These are phyloP conservation scores for Setaria italica DNA, from an alignment of 202 grass and related monocot species.

Conservation along the genomic window DNA sequence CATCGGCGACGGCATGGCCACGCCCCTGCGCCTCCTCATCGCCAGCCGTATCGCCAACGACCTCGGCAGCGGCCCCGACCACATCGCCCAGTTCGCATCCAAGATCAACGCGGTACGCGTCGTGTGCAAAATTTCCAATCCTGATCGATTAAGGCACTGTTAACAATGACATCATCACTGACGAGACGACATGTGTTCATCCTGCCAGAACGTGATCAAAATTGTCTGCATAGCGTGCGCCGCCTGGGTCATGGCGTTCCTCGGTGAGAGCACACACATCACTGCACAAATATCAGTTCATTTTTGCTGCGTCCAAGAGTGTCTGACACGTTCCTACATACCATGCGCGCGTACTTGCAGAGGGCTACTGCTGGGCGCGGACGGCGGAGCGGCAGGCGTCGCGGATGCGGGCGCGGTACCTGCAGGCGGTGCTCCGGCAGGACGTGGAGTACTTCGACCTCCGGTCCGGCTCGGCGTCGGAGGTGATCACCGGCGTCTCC, in stretches of 20 bases:
- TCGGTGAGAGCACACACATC: constrained; percentile 49
- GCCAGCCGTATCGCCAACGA: constrained; percentile 69
- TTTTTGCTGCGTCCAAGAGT: background rate
- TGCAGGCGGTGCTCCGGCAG: constrained; percentile 78
- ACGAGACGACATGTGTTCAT: background rate
- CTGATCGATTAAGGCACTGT: background rate
- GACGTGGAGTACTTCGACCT: constrained; percentile 90
- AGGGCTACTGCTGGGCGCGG: constrained; percentile 86
- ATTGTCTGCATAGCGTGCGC: constrained; percentile 66
- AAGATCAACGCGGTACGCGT: constrained; percentile 54
- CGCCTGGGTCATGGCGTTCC: constrained; percentile 65
- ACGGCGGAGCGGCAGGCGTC: constrained; percentile 88
- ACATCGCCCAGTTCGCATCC: constrained; percentile 51
- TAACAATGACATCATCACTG: background rate
- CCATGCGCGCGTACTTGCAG: background rate
- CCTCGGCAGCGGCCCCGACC: constrained; percentile 55
- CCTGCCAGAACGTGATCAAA: constrained; percentile 57
- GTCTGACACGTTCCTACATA: background rate
- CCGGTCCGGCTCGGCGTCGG: constrained; percentile 57
- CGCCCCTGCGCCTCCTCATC: constrained; percentile 66
- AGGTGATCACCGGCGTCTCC: constrained; percentile 81
- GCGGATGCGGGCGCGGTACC: constrained; percentile 72
- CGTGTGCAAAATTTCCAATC: too few species aligned
- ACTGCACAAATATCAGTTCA: background rate
- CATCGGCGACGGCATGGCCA: constrained; percentile 68